A percentile compares a stretch with the other conserved stretches of the same genome.
phyloP scores from a whole-genome alignment of 2,329 filamentous ascomycete species.

The Fusarium secorum region DNA sequence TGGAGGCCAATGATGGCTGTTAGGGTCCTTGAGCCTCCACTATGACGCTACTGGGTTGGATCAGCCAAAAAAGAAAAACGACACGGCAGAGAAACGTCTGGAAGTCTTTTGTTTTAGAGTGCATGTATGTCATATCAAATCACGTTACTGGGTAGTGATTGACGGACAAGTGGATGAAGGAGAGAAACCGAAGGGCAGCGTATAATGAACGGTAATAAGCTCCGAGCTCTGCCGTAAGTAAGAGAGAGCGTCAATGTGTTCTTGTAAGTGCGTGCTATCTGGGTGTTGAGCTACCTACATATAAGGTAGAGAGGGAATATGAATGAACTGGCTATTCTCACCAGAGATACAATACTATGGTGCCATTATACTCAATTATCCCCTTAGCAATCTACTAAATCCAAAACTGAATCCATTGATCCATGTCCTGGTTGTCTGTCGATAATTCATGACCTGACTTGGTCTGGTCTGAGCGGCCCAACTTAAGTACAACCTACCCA shows the following conservation, averaged over 20 bases:
- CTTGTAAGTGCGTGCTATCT: slow-evolving; percentile 4
- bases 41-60: slow-evolving; percentile 26
- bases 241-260: neutral
- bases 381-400: neutral
- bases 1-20: slow-evolving; percentile 14
- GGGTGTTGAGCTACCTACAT: neutral
- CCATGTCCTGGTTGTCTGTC: slow-evolving; percentile 18
- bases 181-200: slow-evolving; percentile 16
- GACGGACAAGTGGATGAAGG: slow-evolving; percentile 10
- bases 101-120: slow-evolving; percentile 3
- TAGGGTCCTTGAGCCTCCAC: slow-evolving; percentile 24
- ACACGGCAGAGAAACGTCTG: slow-evolving; percentile 1
- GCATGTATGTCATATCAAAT: neutral
- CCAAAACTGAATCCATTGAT: slow-evolving; percentile 6
- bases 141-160: neutral
- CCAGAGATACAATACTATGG: neutral
- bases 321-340: neutral
- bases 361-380: neutral
- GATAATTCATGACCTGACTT: slow-evolving; percentile 37
- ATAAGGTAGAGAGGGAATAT: neutral
- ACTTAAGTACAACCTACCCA: slow-evolving; percentile 15
- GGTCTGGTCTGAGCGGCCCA: slow-evolving; percentile 31
- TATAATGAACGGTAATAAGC: neutral
- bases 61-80: slow-evolving; percentile 12
- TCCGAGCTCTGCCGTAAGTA: slow-evolving; percentile 13